A percentile compares a stretch with the other conserved stretches of the same genome.
Evolutionary conservation across 164 flowering plant genomes (phyloP).

Genomic region (Stephania japonica): DNA sequence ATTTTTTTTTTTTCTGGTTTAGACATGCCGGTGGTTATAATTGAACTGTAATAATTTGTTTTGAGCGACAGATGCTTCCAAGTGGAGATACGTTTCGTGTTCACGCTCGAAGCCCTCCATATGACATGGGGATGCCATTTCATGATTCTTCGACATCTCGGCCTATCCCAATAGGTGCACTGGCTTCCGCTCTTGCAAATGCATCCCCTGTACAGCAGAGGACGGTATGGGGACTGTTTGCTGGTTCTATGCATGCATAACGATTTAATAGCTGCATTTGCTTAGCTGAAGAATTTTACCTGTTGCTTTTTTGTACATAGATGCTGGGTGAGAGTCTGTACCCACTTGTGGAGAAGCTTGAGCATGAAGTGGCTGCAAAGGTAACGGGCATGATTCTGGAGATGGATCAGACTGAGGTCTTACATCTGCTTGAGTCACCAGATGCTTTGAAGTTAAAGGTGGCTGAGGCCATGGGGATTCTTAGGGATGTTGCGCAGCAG

Average conservation of each 20-base stretch:
- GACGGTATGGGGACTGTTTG: constrained; percentile 34
- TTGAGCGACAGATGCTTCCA: constrained; percentile 54
- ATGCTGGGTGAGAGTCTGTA: constrained; percentile 77
- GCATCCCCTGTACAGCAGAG: constrained; percentile 76
- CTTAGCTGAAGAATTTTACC: background rate
- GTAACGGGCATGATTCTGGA: constrained; percentile 88
- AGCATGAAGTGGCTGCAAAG: constrained; percentile 67
- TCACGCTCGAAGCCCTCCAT: constrained; percentile 66
- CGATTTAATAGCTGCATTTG: background rate
- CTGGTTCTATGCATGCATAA: background rate
- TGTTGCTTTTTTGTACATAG: constrained; percentile 19
- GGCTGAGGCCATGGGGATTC: constrained; percentile 74
- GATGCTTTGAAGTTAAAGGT: constrained; percentile 76
- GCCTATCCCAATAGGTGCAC: constrained; percentile 46
- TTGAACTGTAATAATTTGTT: background rate
- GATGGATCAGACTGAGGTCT: constrained; percentile 84
- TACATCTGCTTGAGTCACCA: constrained; percentile 78
- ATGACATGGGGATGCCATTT: constrained; percentile 52
- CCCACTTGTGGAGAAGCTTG: constrained; percentile 73
- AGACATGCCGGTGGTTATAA: background rate
- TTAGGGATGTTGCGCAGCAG: constrained; percentile 51
- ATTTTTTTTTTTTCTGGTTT: background rate
- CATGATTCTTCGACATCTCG: constrained; percentile 46
- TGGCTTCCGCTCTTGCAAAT: constrained; percentile 78
- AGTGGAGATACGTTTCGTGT: constrained; percentile 72